A percentile compares a stretch with the other conserved stretches of the same genome.
Conservation (phyloP, 768 basidiomycete genomes). For the Lactarius akahatsu region DNA sequence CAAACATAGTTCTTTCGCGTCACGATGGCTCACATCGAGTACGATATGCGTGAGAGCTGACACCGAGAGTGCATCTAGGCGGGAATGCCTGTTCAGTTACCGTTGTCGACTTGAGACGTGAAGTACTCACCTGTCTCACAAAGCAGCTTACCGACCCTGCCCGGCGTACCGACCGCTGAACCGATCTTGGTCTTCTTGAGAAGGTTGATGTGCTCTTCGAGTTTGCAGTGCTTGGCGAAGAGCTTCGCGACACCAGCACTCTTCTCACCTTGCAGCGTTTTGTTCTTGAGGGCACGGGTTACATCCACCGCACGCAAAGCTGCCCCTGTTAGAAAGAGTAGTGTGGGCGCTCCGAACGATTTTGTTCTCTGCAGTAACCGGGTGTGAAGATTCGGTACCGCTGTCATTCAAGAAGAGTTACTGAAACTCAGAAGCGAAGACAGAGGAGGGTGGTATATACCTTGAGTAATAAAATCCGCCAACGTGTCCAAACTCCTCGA, state of each 20-base stretch:
- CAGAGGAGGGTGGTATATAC: conserved; percentile 41
- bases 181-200: conserved; percentile 83
- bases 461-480: conserved; percentile 71
- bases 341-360: conserved; percentile 77
- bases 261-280: conserved; percentile 71
- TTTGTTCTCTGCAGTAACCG: conserved; percentile 77
- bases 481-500: conserved; percentile 71
- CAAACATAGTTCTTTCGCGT: conserved; percentile 72
- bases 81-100: conserved; percentile 21
- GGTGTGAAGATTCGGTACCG: conserved; percentile 62
- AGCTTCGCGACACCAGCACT: conserved; percentile 92
- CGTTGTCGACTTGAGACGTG: not conserved
- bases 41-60: conserved; percentile 83
- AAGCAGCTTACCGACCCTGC: conserved; percentile 83
- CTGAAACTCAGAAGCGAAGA: not conserved
- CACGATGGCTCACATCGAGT: conserved; percentile 70
- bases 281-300: conserved; percentile 68
- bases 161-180: conserved; percentile 89
- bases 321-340: conserved; percentile 83
- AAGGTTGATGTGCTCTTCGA: conserved; percentile 82
- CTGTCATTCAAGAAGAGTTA: conserved; percentile 39
- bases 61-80: conserved; percentile 64
- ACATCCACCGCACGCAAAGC: conserved; percentile 91
- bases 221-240: conserved; percentile 93
- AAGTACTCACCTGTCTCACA: conserved; percentile 58